Evolutionary conservation across 768 basidiomycete genomes (phyloP).

Genomic region (Russula virescens): DNA sequence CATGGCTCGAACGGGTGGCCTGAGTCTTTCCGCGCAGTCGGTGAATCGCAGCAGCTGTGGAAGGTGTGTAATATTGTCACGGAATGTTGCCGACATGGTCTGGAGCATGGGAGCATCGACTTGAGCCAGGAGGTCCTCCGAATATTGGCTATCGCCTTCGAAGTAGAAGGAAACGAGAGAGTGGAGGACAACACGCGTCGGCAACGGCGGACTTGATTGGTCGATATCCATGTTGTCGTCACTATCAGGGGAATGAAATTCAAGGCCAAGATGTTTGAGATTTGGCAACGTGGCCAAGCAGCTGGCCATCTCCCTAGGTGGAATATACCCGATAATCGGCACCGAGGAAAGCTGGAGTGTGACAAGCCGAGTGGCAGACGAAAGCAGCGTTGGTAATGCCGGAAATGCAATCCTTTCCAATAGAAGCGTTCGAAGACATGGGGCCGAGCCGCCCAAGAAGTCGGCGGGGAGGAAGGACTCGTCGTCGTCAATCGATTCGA

Average conservation of each 20-base stretch:
- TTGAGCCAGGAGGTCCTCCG: no score
- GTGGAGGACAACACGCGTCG: no score
- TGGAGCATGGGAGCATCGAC: no score
- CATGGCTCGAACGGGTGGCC: no score
- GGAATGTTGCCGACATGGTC: no score
- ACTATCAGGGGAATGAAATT: background rate
- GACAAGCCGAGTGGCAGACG: background rate
- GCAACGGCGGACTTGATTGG: background rate
- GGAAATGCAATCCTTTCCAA: background rate
- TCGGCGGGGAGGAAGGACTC: background rate
- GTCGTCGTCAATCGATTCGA: background rate
- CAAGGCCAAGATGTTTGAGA: background rate
- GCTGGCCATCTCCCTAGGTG: background rate
- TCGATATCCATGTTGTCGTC: no score
- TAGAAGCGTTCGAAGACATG: background rate
- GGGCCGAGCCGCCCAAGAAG: background rate
- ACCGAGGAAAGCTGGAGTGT: background rate
- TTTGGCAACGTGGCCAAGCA: background rate
- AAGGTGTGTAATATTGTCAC: no score
- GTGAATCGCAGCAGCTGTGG: no score
- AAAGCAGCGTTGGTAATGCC: background rate
- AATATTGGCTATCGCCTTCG: no score
- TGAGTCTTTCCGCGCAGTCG: no score
- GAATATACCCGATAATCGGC: background rate
- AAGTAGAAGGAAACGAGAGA: no score